phyloP scores from a whole-genome alignment of 305 asterid species.

The Euphrasia arctica region DNA sequence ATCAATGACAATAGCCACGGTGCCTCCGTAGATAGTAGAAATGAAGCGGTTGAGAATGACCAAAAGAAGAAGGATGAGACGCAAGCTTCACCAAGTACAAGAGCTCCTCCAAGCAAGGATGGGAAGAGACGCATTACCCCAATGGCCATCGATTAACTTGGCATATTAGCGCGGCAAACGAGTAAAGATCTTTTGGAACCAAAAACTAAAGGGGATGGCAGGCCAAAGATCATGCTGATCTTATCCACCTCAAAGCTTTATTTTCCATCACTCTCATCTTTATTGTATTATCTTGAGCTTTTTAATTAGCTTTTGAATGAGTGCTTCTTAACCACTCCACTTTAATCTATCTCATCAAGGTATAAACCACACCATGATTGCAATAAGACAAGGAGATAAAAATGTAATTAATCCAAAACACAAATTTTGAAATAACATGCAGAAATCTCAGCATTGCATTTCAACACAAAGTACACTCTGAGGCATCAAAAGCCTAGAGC shows the following conservation, averaged over 20 bases:
- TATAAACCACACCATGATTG: background rate
- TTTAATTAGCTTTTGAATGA: background rate
- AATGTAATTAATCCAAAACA: background rate
- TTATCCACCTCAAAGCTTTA: background rate
- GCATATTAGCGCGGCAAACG: too few relatives aligned
- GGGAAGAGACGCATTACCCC: slow-evolving; percentile 86
- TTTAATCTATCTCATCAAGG: background rate
- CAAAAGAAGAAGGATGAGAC: slow-evolving; percentile 35
- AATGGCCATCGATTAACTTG: slow-evolving; percentile 54
- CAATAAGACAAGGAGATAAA: too few relatives aligned
- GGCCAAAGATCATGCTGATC: background rate
- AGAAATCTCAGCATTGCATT: too few relatives aligned
- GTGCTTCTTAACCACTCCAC: background rate
- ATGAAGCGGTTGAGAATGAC: slow-evolving; percentile 27
- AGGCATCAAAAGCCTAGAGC: slow-evolving; percentile 22
- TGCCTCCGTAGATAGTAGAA: slow-evolving; percentile 32
- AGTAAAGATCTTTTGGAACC: too few relatives aligned
- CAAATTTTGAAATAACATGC: too few relatives aligned
- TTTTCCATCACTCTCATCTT: background rate
- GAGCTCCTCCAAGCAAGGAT: slow-evolving; percentile 37
- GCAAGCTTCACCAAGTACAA: slow-evolving; percentile 34
- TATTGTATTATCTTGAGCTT: too few relatives aligned
- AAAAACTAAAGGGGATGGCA: too few relatives aligned
- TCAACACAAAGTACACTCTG: too few relatives aligned
- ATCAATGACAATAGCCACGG: slow-evolving; percentile 10